Base-by-base conservation (phyloP, 2,329 filamentous ascomycete species). In the Claviceps sorghi region DNA sequence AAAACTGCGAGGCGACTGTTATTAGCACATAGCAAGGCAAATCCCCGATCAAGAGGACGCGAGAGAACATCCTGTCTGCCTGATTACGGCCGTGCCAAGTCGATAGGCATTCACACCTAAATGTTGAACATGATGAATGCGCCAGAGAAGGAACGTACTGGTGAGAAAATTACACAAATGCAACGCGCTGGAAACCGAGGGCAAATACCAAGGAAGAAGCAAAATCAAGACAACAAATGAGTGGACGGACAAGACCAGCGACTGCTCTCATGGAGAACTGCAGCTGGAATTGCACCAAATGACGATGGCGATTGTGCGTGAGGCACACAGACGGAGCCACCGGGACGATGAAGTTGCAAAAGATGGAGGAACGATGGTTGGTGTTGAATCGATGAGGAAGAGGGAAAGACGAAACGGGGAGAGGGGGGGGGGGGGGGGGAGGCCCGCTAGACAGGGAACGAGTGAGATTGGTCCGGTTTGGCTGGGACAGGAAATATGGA, bases 171-270 rank as follows among this genome's bases (percentile, higher is more conserved):
- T 44, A 53, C 30, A 43, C 41, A 51, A 55, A 55, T 53, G 52
- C 48, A 53, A 44, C 11, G 48, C 52, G 51, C 51, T 43, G 36
- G 26, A 51, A 55, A 49, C 38, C 38, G 40, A 51, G 48, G 49
- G 34, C 48, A 51, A 47, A 52, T 53, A 53, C 55, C 47, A 59
- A 58, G 54, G 55, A 59, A 59, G 60, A 60, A 58, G 56, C 56
- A 61, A 66, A 64, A 59, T 52, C 60, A 58, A 62, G 43, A 46
- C 50, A 58, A 59, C 58, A 68, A 69, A 76, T 72, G 76, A 79
- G 74, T 70, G 76, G 76, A 79, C 76, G 76, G 76, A 64, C 74
- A 68, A 78, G 68, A 75, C 76, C 77, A 80, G 75, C 67, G 69
- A 67, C 71, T 75, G 72, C 72, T 67, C 66, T 59, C 54, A 65